Evolutionary conservation across 2,329 filamentous ascomycete genomes (phyloP), one percentile per base, ranked within the genome.

Genomic region (Ascomycota sp.): DNA sequence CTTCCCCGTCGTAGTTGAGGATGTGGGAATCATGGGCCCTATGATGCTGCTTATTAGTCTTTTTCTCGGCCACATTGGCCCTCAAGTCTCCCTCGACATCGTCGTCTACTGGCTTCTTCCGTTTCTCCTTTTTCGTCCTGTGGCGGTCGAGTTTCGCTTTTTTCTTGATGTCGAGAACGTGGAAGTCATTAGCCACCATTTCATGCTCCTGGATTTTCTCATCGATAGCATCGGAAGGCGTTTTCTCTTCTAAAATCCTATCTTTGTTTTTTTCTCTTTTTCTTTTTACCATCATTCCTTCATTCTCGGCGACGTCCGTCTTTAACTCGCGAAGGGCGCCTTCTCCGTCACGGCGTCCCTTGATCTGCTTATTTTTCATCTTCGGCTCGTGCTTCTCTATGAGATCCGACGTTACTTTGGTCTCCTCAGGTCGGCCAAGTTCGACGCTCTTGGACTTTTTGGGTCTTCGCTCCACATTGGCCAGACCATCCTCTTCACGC

Each of bases 381-480:
- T 43, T 35, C 51, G 43, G 35, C 52, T 52, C 28, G 40, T 43
- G 28, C 40, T 43, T 27, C 28, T 23, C n/a, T 21, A 8, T 21
- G 5, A 5, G 19, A 10, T 28, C 9, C 17, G 27, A n/a, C 6
- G 9, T 15, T 7, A 23, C 7, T 3, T 8, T 10, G 23, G 23
- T 17, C 15, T n/a, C 13, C 20, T 4, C n/a, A 11, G 11, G 5
- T 28, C 27, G 24, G 13, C 28, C 43, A 27, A 35, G 43, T 29
- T 43, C 54, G 43, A 54, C 54, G 52, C 50, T 59, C 45, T 61
- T 63, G 5, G 59, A 58, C 35, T 59, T 61, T 39, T 65, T 64
- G 40, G 59, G 51, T 44, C 58, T 61, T 41, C 56, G 55, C 35
- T 62, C 57, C 23, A 45, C 43, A 28, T 52, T 49, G 25, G 47